Evolutionary conservation across 1,284 basidiomycete genomes (phyloP), one percentile per base, ranked within the genome.

Genomic region (Pascua guehoae): DNA sequence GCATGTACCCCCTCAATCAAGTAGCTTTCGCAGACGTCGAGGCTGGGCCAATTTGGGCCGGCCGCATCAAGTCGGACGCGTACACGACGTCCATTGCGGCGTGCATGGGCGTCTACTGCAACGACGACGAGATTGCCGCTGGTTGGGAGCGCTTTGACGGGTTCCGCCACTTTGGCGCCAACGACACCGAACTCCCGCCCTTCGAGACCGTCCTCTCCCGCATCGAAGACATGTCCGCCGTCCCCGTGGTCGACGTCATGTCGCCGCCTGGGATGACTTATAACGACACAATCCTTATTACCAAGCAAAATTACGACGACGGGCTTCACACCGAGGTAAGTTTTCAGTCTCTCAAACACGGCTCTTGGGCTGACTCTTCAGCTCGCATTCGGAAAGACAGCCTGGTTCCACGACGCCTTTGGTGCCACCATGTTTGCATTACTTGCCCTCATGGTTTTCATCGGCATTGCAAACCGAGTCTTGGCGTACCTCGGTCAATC

Each of bases 391-490:
- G 32, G 41, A 15, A 40, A 14, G 1, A 46, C 48, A 18, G n/a
- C 52, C 24, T 15, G 38, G 12, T 55, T 66, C 50, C 65, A 68
- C 51, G 56, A 67, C 46, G 53, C 57, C 2, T 70, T 64, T 40
- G 68, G 68, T 4, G 54, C 51, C 53, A 40, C 51, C 37, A 56
- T 67, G 40, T 68, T 67, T 42, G 41, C 65, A 3, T 57, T 70
- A 8, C 16, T 66, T 0, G 63, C 47, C 1, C 16, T 44, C 12
- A 58, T 64, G 40, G 47, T 65, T 4, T 5, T 64, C 8, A 49
- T 66, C 45, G 65, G 65, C 12, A 14, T 63, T 1, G 51, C 56
- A 39, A 62, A 66, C 49, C 56, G 60, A 5, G 8, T 57, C 1
- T 17, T 57, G 40, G 55, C 47, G 10, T 32, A 32, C 24, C 24